Evolutionary conservation across 2,329 filamentous ascomycete species (phyloP).

Genomic region (Incumbomyces lentus): DNA sequence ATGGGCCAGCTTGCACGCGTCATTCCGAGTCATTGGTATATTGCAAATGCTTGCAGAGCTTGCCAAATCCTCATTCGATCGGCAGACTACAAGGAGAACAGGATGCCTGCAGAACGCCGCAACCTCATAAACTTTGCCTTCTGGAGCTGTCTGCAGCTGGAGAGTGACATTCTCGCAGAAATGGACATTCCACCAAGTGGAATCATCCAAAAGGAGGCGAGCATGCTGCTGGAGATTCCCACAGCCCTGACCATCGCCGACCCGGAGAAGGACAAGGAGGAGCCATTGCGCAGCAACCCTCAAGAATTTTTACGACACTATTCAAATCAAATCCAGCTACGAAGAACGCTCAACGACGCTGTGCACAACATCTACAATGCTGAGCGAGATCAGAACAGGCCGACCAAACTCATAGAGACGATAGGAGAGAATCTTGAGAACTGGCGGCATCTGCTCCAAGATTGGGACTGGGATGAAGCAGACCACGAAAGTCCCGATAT

Average conservation of each 20-base stretch:
- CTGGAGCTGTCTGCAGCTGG: conserved; percentile 88
- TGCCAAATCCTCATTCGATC: conserved; percentile 65
- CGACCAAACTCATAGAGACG: conserved; percentile 28
- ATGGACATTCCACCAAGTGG: conserved; percentile 55
- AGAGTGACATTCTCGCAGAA: conserved; percentile 90
- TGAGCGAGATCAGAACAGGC: conserved; percentile 38
- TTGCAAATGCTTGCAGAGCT: conserved; percentile 49
- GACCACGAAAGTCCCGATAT: conserved; percentile 67
- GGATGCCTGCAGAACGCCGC: conserved; percentile 11
- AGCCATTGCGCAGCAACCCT: neutral
- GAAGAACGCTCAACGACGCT: conserved; percentile 29
- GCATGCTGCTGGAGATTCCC: conserved; percentile 1
- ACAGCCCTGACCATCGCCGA: conserved; percentile 32
- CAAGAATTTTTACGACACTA: conserved; percentile 35
- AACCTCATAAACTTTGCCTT: conserved; percentile 64
- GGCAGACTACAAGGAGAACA: conserved; percentile 20
- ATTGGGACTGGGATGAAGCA: conserved; percentile 49
- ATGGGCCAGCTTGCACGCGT: conserved; percentile 79
- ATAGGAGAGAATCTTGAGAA: conserved; percentile 40
- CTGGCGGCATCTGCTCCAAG: conserved; percentile 45
- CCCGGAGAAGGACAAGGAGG: conserved; percentile 27
- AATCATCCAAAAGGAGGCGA: conserved; percentile 35
- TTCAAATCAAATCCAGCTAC: conserved; percentile 50
- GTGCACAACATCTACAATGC: conserved; percentile 25
- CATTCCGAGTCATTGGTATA: conserved; percentile 71